phyloP scores from a whole-genome alignment of 352 stramenopile genomes.

The Phytophthora litchii region DNA sequence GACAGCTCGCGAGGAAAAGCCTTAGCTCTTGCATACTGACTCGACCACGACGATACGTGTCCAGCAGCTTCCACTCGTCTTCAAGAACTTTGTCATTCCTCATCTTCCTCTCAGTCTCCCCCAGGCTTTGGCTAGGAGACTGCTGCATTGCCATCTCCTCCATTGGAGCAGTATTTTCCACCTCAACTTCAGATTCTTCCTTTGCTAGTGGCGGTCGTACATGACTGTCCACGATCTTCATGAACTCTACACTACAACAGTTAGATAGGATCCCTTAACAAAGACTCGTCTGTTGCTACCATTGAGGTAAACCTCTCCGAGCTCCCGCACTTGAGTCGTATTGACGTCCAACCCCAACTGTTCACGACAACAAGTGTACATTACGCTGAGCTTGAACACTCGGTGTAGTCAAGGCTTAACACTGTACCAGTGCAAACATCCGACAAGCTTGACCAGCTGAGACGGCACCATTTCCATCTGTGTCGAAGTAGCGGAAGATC shows the following conservation, averaged over 20 bases:
- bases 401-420: neutral
- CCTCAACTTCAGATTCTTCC: constrained; percentile 1
- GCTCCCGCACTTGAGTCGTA: constrained; percentile 47
- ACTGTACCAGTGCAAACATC: constrained; percentile 64
- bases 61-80: constrained; percentile 63
- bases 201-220: constrained; percentile 19
- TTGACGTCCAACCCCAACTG: constrained; percentile 70
- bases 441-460: constrained; percentile 59
- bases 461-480: constrained; percentile 63
- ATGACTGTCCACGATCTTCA: constrained; percentile 77
- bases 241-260: constrained; percentile 47
- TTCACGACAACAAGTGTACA: neutral
- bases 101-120: constrained; percentile 24
- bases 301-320: constrained; percentile 69
- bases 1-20: constrained; percentile 55
- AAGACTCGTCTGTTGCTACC: constrained; percentile 23
- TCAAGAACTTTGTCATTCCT: constrained; percentile 43
- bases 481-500: constrained; percentile 84
- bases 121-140: constrained; percentile 8
- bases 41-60: constrained; percentile 52
- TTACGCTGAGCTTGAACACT: neutral
- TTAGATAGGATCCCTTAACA: neutral
- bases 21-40: constrained; percentile 50
- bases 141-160: constrained; percentile 2
- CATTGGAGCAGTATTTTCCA: neutral